phyloP scores from a whole-genome alignment of 1,284 basidiomycete species.

The Pyrrhoderma noxium region DNA sequence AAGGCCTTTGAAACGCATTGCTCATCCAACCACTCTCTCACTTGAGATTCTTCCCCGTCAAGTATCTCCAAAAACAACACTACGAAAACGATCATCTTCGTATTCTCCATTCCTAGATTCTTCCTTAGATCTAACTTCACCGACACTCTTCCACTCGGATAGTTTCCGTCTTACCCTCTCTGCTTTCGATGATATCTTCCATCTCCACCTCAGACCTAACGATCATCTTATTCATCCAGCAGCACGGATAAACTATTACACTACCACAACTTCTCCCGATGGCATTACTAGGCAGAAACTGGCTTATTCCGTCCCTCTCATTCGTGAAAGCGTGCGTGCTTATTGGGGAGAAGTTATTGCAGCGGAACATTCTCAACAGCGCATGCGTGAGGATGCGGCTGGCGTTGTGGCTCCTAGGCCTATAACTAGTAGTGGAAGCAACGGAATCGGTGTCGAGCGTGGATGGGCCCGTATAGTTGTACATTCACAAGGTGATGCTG shows the following conservation, averaged over 20 bases:
- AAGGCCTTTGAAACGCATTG: slow-evolving; percentile 49
- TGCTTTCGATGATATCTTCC: slow-evolving; percentile 55
- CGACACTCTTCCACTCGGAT: slow-evolving; percentile 50
- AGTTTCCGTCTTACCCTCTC: slow-evolving; percentile 57
- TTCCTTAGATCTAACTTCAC: slow-evolving; percentile 25
- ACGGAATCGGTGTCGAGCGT: slow-evolving; percentile 32
- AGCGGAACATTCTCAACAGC: slow-evolving; percentile 37
- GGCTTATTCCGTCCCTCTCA: slow-evolving; percentile 43
- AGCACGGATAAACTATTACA: slow-evolving; percentile 60
- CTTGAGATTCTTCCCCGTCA: slow-evolving; percentile 61
- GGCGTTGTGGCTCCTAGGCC: slow-evolving; percentile 35
- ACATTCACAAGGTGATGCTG: slow-evolving; percentile 53
- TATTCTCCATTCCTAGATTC: slow-evolving; percentile 24
- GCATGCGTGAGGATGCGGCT: slow-evolving; percentile 55
- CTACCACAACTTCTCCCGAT: slow-evolving; percentile 30
- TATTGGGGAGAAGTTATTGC: slow-evolving; percentile 68
- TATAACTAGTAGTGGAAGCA: not conserved
- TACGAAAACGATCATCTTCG: slow-evolving; percentile 32
- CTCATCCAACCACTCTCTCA: slow-evolving; percentile 49
- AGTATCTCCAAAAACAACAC: slow-evolving; percentile 24
- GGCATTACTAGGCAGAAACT: slow-evolving; percentile 35
- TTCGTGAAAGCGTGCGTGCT: slow-evolving; percentile 48
- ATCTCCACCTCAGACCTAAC: slow-evolving; percentile 68
- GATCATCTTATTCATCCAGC: slow-evolving; percentile 71
- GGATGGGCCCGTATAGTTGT: slow-evolving; percentile 72